phyloP scores from a whole-genome alignment of 257 asterid species.

The Capsicum rhomboideum region DNA sequence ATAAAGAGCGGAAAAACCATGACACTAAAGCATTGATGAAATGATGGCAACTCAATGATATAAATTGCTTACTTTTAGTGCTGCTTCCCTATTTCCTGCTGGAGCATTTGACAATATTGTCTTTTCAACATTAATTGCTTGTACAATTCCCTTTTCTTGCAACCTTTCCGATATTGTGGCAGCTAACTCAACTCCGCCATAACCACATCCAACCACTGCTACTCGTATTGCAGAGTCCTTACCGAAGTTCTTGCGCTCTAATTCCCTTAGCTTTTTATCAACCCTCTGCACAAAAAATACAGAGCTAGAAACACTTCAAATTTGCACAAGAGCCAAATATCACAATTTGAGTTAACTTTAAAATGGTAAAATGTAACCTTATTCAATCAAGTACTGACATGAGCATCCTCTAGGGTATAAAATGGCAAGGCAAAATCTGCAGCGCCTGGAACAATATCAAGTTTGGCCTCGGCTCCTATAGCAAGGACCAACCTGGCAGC shows the following conservation, averaged over 20 bases:
- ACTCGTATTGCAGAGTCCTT: conserved; percentile 59
- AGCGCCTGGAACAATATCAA: conserved; percentile 89
- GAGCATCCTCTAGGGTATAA: conserved; percentile 93
- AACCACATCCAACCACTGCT: conserved; percentile 95
- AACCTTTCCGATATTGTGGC: conserved; percentile 90
- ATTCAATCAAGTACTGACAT: conserved; percentile 39
- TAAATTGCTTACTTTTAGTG: conserved; percentile 55
- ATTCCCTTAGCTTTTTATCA: conserved; percentile 49
- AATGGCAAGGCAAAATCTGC: conserved; percentile 78
- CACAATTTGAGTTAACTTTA: background rate
- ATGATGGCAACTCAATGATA: conserved; percentile 1
- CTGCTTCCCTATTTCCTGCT: conserved; percentile 80
- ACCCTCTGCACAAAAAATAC: conserved; percentile 52
- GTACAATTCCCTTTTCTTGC: conserved; percentile 62
- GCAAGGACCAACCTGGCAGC: conserved; percentile 99
- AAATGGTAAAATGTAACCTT: background rate
- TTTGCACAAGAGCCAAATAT: background rate
- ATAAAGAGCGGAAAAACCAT: background rate
- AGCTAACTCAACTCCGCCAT: conserved; percentile 90
- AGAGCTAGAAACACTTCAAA: conserved; percentile 5
- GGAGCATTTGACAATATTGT: conserved; percentile 78
- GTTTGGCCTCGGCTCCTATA: conserved; percentile 84
- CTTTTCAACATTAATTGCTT: conserved; percentile 72
- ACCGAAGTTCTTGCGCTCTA: conserved; percentile 71
- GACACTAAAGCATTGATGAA: background rate